These are phyloP conservation scores for Corynascus novoguineensis DNA, from an alignment of 495 filamentous ascomycete genomes.

Conservation along the genomic window DNA sequence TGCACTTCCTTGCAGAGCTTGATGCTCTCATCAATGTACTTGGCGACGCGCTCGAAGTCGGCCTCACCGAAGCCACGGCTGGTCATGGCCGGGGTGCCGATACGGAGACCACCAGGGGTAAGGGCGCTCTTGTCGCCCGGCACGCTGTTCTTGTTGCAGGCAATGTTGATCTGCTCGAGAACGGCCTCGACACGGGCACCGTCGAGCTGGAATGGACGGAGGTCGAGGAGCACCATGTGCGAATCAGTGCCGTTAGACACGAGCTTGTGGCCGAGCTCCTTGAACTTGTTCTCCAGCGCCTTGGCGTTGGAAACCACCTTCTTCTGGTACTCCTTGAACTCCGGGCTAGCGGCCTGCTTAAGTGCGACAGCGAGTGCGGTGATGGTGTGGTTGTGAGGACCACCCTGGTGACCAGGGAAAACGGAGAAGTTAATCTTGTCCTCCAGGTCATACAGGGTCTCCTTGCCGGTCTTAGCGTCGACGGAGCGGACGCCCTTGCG, in stretches of 20 bases:
- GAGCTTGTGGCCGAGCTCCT: slow-evolving; percentile 78
- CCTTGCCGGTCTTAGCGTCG: slow-evolving; percentile 85
- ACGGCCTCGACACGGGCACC: slow-evolving; percentile 95
- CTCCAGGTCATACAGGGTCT: slow-evolving; percentile 90
- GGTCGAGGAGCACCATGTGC: slow-evolving; percentile 95
- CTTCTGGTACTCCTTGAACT: slow-evolving; percentile 95
- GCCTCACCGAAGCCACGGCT: slow-evolving; percentile 87
- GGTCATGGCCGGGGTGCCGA: slow-evolving; percentile 97
- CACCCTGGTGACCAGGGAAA: slow-evolving; percentile 98
- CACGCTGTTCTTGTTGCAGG: slow-evolving; percentile 98
- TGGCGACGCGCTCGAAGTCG: slow-evolving; percentile 85
- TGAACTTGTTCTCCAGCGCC: slow-evolving; percentile 75
- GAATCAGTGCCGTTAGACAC: slow-evolving; percentile 96
- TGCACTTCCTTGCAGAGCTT: slow-evolving; percentile 82
- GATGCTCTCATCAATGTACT: slow-evolving; percentile 81
- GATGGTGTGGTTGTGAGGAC: slow-evolving; percentile 99
- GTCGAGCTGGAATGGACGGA: slow-evolving; percentile 73
- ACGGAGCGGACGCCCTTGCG: slow-evolving; percentile 87
- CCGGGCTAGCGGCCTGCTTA: slow-evolving; percentile 86
- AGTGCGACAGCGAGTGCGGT: slow-evolving; percentile 95
- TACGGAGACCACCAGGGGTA: slow-evolving; percentile 88
- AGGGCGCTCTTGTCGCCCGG: slow-evolving; percentile 97
- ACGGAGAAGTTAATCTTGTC: slow-evolving; percentile 97
- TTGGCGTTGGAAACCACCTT: slow-evolving; percentile 91
- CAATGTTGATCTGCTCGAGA: slow-evolving; percentile 95